Evolutionary conservation across 2,329 filamentous ascomycete genomes (phyloP).

Genomic region (Cladobotryum mycophilum): DNA sequence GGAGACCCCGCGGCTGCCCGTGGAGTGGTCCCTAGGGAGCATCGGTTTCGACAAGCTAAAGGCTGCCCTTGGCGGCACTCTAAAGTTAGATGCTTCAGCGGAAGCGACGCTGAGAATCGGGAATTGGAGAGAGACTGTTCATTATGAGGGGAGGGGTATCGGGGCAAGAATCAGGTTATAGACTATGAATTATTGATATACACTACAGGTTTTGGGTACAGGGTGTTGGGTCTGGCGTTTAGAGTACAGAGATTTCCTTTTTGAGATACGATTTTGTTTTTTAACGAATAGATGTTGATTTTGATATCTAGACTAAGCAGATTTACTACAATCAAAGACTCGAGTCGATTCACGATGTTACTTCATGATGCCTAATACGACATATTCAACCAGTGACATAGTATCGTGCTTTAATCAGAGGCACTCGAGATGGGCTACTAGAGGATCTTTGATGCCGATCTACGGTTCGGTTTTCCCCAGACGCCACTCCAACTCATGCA

Average conservation of each 20-base stretch:
- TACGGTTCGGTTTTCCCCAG: too few relatives aligned
- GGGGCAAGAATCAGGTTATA: conserved; percentile 48
- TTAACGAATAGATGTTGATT: background rate
- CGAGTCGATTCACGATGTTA: too few relatives aligned
- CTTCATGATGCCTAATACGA: too few relatives aligned
- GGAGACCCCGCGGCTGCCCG: conserved; percentile 69
- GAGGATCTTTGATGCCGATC: too few relatives aligned
- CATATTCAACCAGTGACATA: too few relatives aligned
- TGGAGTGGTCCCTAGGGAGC: conserved; percentile 69
- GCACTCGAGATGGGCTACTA: too few relatives aligned
- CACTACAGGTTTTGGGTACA: background rate
- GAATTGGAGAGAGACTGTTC: conserved; percentile 65
- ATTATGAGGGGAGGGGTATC: conserved; percentile 65
- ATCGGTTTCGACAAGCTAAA: conserved; percentile 78
- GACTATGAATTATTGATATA: background rate
- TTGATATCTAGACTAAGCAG: too few relatives aligned
- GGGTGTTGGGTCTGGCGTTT: background rate
- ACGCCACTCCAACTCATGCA: too few relatives aligned
- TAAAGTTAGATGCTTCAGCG: conserved; percentile 75
- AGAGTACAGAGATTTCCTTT: background rate
- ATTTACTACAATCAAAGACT: too few relatives aligned
- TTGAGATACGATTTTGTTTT: background rate
- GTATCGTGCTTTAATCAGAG: too few relatives aligned
- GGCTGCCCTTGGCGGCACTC: conserved; percentile 69
- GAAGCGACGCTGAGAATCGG: conserved; percentile 69